Evolutionary conservation across 768 basidiomycete genomes (phyloP).

Genomic region (Trametes cingulata): DNA sequence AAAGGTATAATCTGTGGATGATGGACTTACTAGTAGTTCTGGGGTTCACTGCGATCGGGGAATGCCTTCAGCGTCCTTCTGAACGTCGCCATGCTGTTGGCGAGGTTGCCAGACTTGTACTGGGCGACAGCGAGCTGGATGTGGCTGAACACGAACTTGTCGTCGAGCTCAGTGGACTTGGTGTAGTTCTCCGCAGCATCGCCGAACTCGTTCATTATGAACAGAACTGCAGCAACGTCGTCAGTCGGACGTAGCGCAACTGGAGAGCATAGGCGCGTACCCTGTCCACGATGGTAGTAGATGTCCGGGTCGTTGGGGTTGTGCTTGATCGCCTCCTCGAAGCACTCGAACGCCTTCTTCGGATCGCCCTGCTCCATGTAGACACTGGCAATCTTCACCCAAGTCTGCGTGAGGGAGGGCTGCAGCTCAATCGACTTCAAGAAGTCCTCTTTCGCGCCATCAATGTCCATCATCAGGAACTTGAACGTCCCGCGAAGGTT

Average conservation of each 20-base stretch:
- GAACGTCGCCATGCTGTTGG: constrained; percentile 89
- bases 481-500: constrained; percentile 97
- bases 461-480: constrained; percentile 88
- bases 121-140: constrained; percentile 97
- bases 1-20: background rate
- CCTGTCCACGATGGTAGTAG: constrained; percentile 98
- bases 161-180: constrained; percentile 85
- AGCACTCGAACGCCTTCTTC: constrained; percentile 81
- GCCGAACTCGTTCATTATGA: constrained; percentile 89
- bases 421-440: constrained; percentile 69
- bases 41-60: constrained; percentile 84
- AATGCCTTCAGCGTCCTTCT: constrained; percentile 80
- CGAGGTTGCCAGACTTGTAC: constrained; percentile 83
- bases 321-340: constrained; percentile 83
- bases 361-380: constrained; percentile 94
- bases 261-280: constrained; percentile 38
- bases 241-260: background rate
- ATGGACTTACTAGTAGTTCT: constrained; percentile 85
- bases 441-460: constrained; percentile 81
- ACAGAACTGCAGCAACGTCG: constrained; percentile 59
- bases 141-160: constrained; percentile 91
- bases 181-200: constrained; percentile 90
- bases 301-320: constrained; percentile 90
- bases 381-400: constrained; percentile 96
- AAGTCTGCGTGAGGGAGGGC: constrained; percentile 77